These are phyloP conservation scores for Piloderma croceum DNA, from an alignment of 768 basidiomycete species.

Conservation along the genomic window DNA sequence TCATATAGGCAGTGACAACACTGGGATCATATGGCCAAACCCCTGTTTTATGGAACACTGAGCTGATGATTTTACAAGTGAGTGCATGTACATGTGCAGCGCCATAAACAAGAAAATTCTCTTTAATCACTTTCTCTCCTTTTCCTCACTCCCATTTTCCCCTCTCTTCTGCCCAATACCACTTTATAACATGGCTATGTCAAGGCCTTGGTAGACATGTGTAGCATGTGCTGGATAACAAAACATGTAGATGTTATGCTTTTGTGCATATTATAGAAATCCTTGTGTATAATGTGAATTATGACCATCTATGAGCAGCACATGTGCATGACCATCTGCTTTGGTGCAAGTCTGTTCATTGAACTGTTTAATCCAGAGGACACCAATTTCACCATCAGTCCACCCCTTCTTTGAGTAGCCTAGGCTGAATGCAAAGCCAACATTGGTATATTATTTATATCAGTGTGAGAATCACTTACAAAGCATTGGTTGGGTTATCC, in stretches of 20 bases:
- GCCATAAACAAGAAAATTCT: conserved; percentile 32
- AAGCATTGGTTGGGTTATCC: conserved; percentile 22
- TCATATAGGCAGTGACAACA: conserved; percentile 19
- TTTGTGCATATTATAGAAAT: conserved; percentile 34
- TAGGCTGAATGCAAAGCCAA: conserved; percentile 4
- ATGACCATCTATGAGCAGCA: conserved; percentile 44
- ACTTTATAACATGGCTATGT: conserved; percentile 38
- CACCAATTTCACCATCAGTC: conserved; percentile 32
- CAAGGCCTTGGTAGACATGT: conserved; percentile 41
- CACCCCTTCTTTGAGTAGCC: conserved; percentile 19
- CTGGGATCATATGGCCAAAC: conserved; percentile 16
- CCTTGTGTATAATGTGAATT: conserved; percentile 34
- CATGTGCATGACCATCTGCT: conserved; percentile 18
- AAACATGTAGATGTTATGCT: conserved; percentile 33
- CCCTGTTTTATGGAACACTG: conserved; percentile 20
- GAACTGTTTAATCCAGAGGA: conserved; percentile 35
- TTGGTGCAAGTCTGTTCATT: conserved; percentile 32
- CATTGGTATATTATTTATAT: conserved; percentile 1
- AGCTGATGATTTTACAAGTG: conserved; percentile 8
- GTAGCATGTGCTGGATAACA: conserved; percentile 42
- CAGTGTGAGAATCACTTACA: conserved; percentile 1
- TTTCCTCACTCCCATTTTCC: conserved; percentile 5
- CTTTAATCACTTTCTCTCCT: conserved; percentile 23
- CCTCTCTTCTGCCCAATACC: conserved; percentile 19
- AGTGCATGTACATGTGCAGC: conserved; percentile 8